A percentile compares a stretch with the other conserved stretches of the same genome.
These are phyloP conservation scores for Yueomyces sinensis DNA, from an alignment of 805 yeast genomes.

Conservation along the genomic window DNA sequence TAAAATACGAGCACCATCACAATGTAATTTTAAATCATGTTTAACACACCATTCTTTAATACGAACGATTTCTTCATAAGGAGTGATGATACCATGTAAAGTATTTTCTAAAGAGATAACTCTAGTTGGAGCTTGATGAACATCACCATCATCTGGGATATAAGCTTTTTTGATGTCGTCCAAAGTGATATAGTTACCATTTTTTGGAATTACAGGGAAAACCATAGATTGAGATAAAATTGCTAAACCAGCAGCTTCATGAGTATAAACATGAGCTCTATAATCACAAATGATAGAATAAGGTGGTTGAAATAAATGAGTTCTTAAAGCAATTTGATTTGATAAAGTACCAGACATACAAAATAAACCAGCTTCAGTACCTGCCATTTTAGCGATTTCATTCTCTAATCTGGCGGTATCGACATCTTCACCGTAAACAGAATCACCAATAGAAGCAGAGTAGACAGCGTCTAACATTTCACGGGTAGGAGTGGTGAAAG, in stretches of 20 bases:
- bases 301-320: constrained; percentile 60
- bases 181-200: constrained; percentile 63
- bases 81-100: constrained; percentile 68
- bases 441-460: constrained; percentile 60
- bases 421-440: constrained; percentile 77
- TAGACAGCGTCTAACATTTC: constrained; percentile 53
- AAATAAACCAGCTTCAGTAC: constrained; percentile 68
- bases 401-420: constrained; percentile 54
- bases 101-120: constrained; percentile 83
- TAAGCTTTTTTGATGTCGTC: constrained; percentile 60
- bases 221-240: constrained; percentile 88
- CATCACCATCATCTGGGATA: constrained; percentile 64
- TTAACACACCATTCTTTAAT: constrained; percentile 59
- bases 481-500: constrained; percentile 78
- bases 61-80: constrained; percentile 60
- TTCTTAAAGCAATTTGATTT: constrained; percentile 73
- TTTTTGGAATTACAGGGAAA: constrained; percentile 62
- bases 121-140: constrained; percentile 81
- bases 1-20: constrained; percentile 95
- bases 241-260: constrained; percentile 89
- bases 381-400: constrained; percentile 53
- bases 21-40: constrained; percentile 50
- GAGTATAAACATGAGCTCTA: constrained; percentile 69
- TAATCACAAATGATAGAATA: constrained; percentile 76
- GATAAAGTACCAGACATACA: constrained; percentile 87